Evolutionary conservation across 2,329 filamentous ascomycete species (phyloP).

Genomic region (Lachnellula hyalina): DNA sequence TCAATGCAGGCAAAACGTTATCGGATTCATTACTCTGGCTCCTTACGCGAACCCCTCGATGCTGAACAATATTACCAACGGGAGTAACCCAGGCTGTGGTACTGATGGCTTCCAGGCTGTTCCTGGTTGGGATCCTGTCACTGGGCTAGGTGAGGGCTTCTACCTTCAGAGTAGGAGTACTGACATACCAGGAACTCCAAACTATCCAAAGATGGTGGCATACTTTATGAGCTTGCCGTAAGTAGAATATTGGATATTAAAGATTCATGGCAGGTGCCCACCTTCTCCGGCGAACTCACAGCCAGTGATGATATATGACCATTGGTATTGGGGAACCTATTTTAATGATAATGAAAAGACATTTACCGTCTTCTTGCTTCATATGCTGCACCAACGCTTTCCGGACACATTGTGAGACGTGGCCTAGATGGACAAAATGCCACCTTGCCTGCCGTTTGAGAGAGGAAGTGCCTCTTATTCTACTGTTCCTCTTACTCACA

Average conservation of each 20-base stretch:
- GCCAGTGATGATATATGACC: too few relatives aligned
- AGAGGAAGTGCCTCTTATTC: too few relatives aligned
- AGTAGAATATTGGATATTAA: background rate
- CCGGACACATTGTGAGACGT: too few relatives aligned
- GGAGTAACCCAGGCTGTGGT: conserved; percentile 33
- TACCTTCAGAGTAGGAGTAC: background rate
- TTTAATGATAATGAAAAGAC: too few relatives aligned
- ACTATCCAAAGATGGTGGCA: conserved; percentile 24
- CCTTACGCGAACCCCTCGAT: conserved; percentile 44
- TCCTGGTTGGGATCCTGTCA: conserved; percentile 21
- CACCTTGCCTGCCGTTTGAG: too few relatives aligned
- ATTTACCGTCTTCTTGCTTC: too few relatives aligned
- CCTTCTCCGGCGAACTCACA: too few relatives aligned
- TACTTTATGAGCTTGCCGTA: conserved; percentile 22
- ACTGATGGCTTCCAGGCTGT: conserved; percentile 16
- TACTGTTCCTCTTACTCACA: too few relatives aligned
- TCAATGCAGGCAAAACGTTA: background rate
- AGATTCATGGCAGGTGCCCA: too few relatives aligned
- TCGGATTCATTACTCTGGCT: conserved; percentile 38
- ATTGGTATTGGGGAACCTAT: too few relatives aligned
- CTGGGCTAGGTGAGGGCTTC: conserved; percentile 16
- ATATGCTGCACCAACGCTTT: too few relatives aligned
- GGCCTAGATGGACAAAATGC: too few relatives aligned
- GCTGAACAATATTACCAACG: conserved; percentile 39
- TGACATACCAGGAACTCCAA: conserved; percentile 13